These are phyloP conservation scores for Lenwebbia sp. DNA, from an alignment of 345 rosid species.

Conservation along the genomic window DNA sequence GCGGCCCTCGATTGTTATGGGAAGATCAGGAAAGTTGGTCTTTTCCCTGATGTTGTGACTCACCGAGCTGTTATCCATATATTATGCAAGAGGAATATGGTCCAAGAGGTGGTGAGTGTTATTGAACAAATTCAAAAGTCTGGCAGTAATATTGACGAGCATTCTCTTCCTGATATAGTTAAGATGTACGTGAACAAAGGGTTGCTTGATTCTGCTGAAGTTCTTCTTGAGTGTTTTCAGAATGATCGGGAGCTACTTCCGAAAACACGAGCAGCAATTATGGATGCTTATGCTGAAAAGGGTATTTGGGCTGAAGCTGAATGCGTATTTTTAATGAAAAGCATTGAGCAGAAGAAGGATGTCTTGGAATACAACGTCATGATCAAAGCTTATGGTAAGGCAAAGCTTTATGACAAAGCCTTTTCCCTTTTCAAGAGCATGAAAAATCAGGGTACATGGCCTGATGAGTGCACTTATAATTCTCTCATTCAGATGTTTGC, in stretches of 20 bases:
- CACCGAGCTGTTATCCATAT: conserved; percentile 66
- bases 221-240: conserved; percentile 36
- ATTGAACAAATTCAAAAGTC: conserved; percentile 49
- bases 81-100: conserved; percentile 57
- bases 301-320: conserved; percentile 84
- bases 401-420: conserved; percentile 71
- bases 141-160: conserved; percentile 44
- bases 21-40: conserved; percentile 64
- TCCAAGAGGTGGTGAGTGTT: conserved; percentile 53
- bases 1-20: conserved; percentile 50
- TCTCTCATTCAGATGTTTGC: conserved; percentile 78
- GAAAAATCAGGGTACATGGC: conserved; percentile 86
- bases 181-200: conserved; percentile 64
- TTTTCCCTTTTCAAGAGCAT: conserved; percentile 59
- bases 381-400: conserved; percentile 93
- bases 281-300: conserved; percentile 73
- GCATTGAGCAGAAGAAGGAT: conserved; percentile 39
- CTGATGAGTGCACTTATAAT: conserved; percentile 78
- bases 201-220: conserved; percentile 31
- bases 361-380: conserved; percentile 71
- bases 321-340: conserved; percentile 46
- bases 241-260: conserved; percentile 37
- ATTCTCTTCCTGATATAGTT: conserved; percentile 64
- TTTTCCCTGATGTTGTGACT: conserved; percentile 65
- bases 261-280: conserved; percentile 49